Base-by-base conservation (phyloP, 129 eudicot genomes). In the Heracleum sosnowskyi region DNA sequence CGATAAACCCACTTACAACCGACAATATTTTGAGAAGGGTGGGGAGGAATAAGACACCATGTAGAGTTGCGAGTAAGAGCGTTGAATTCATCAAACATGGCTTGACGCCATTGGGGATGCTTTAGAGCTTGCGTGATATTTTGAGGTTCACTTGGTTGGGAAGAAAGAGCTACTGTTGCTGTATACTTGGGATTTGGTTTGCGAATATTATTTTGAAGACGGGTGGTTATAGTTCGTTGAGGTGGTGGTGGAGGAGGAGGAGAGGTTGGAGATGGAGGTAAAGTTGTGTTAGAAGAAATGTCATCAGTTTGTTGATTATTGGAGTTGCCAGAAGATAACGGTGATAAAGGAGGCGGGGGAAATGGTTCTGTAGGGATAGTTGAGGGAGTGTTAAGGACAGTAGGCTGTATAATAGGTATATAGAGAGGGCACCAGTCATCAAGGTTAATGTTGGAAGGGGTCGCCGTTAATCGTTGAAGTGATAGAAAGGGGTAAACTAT, bases 1-100 rank as follows among this genome's bases (percentile, higher is more conserved):
- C 75, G 12, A 36, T 44, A 42, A 42, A 73, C 20, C 34, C 77
- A 73, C 28, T 42, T 75, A 75, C 40, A 75, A 1, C 78, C 78
- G 29, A 75, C 63, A 8, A 75, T 26, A 46, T 75, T 75, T 10
- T 75, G 20, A 5, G 20, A n/a, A 20, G 62, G 12, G 24, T 8
- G 12, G 28, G 41, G 64, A 0, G 78, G 78, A 2, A 72, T 49
- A 15, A 75, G 63, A 8, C 47, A 40, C 63, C 64, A 75, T 75
- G 78, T 75, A 11, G 63, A 34, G 47, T 75, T 45, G 26, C 33
- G 20, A 17, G 47, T 60, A 10, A 75, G 28, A 28, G 78, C 78
- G 28, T 75, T 63, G 47, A 24, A 75, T 11, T 75, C 78, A 12
- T 46, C 78, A n/a, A 13, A 26, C 39, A 75, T 75, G 39, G 78